phyloP scores from a whole-genome alignment of 768 basidiomycete species.

The Mycena vitilis region DNA sequence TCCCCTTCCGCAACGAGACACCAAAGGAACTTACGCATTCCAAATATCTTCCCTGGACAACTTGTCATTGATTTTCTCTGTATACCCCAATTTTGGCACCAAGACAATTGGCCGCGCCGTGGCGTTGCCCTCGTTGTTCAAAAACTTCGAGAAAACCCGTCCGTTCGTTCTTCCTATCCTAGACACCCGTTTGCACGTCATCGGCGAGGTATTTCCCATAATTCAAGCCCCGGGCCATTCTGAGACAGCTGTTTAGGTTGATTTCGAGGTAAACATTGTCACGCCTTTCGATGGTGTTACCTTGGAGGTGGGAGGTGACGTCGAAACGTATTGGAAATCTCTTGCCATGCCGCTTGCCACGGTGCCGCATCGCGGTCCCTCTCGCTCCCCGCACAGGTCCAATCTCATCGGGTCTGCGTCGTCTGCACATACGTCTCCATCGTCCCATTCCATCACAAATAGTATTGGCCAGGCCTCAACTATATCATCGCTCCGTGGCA shows the following conservation, averaged over 20 bases:
- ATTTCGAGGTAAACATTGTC: slow-evolving; percentile 88
- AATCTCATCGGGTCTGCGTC: slow-evolving; percentile 51
- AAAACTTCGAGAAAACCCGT: slow-evolving; percentile 63
- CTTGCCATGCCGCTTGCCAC: slow-evolving; percentile 63
- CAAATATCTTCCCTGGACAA: slow-evolving; percentile 81
- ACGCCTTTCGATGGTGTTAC: slow-evolving; percentile 93
- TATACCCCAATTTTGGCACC: slow-evolving; percentile 97
- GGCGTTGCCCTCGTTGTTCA: slow-evolving; percentile 81
- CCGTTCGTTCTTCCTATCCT: slow-evolving; percentile 81
- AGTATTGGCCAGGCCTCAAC: slow-evolving; percentile 71
- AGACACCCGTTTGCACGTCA: slow-evolving; percentile 92
- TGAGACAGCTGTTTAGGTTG: slow-evolving; percentile 63
- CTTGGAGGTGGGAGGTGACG: slow-evolving; percentile 91
- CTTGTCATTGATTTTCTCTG: slow-evolving; percentile 89
- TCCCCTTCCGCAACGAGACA: slow-evolving; percentile 82
- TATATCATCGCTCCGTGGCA: slow-evolving; percentile 90
- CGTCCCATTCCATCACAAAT: slow-evolving; percentile 63
- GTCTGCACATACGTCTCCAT: slow-evolving; percentile 79
- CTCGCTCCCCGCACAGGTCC: slow-evolving; percentile 54
- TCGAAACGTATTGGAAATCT: slow-evolving; percentile 99
- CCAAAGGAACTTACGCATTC: slow-evolving; percentile 83
- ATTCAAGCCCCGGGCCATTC: not conserved
- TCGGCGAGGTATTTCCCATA: slow-evolving; percentile 80
- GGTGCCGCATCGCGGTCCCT: slow-evolving; percentile 50
- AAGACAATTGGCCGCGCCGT: slow-evolving; percentile 96